These are phyloP conservation scores for Penicillium desertorum DNA, from an alignment of 495 filamentous ascomycete species.

Conservation along the genomic window DNA sequence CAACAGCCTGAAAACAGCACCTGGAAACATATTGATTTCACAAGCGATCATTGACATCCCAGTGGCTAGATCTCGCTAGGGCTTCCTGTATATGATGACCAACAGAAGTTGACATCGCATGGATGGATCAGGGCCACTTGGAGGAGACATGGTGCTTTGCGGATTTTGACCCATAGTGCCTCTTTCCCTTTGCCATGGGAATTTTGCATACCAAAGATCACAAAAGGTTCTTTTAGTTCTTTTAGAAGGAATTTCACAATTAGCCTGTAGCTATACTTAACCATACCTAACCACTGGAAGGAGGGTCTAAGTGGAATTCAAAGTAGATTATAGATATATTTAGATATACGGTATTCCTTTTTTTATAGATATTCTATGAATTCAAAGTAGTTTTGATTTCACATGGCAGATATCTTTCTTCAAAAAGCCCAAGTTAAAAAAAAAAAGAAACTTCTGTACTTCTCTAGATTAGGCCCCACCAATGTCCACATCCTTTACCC, in stretches of 20 bases:
- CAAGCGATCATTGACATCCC: background rate
- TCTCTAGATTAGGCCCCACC: background rate
- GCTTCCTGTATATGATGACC: background rate
- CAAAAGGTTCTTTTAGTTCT: background rate
- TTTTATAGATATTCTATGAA: background rate
- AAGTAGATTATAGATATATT: background rate
- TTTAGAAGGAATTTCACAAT: background rate
- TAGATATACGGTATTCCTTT: background rate
- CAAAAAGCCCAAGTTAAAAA: background rate
- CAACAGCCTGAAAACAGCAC: background rate
- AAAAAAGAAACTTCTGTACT: background rate
- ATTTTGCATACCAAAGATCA: background rate
- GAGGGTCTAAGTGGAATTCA: background rate
- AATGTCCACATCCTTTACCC: background rate
- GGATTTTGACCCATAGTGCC: background rate
- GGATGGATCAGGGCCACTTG: background rate
- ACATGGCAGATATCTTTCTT: background rate
- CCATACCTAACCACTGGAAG: background rate
- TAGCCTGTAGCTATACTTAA: background rate
- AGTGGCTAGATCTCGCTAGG: background rate
- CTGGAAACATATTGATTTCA: background rate
- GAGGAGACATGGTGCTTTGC: background rate
- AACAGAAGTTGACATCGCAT: background rate
- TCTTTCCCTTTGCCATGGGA: background rate
- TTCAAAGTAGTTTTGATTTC: too few relatives aligned